Evolutionary conservation across 2,329 filamentous ascomycete species (phyloP), one percentile per base, ranked within the genome.

Genomic region (Talaromyces funiculosus): DNA sequence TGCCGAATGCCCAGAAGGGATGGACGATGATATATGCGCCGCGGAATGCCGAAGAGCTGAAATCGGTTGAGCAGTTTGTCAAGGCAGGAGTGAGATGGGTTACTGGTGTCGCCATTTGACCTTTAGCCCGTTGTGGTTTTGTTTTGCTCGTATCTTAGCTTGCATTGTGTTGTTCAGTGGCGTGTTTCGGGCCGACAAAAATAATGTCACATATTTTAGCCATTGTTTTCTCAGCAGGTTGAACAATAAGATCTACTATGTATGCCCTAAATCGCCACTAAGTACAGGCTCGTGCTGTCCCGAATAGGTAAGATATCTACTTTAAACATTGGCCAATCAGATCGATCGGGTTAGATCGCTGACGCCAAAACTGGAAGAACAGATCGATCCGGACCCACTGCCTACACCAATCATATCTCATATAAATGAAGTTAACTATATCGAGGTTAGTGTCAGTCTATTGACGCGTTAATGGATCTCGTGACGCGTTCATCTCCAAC

Each of bases 21-120:
- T 61, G 29, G 37, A 54, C 42, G 8, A 61, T 61, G 60, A 38
- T 61, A 29, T 61, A 61, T 42, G 60, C 60, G n/a, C 60, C 60
- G 3, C 37, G 60, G 24, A 53, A 57, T 38, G 33, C 10, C 7
- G 38, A 18, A 47, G 60, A 61, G 47, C 40, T 61, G 47, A n/a
- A 47, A 20, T 6, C 54, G n/a, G 33, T 61, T 45, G 60, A 58
- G 38, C 12, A 58, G 10, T 53, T 61, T 40, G 38, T 58, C 5
- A 57, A n/a, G 38, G 54, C 60, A 18, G 14, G 47, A 31, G 55
- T 42, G 43, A 42, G 49, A 22, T 58, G 54, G 60, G 60, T 51
- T 12, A 58, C 60, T n/a, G 47, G 47, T 14, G 55, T 61, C 22
- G 45, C 35, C n/a, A 47, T 58, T n/a, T 61, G 22, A 53, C 10